These are phyloP conservation scores for Suhomyces prunicola DNA, from an alignment of 805 yeast species.

Conservation along the genomic window DNA sequence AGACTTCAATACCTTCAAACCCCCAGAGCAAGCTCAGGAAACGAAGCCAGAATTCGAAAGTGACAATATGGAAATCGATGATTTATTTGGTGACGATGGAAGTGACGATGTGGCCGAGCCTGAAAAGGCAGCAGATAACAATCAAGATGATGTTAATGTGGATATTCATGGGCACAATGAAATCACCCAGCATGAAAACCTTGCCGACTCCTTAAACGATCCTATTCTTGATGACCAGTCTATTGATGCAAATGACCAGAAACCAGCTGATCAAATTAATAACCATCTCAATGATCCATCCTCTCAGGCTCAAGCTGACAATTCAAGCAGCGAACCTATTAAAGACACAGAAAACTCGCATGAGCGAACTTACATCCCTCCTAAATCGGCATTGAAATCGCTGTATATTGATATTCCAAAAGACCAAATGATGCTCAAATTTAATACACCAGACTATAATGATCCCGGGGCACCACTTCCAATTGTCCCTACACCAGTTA, in stretches of 20 bases:
- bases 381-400: not conserved
- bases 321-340: not conserved
- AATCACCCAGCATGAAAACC: slow-evolving; percentile 3
- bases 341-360: not conserved
- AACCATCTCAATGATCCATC: not conserved
- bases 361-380: not conserved
- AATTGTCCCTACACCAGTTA: slow-evolving; percentile 46
- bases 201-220: not conserved
- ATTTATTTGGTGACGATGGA: slow-evolving; percentile 34
- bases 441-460: slow-evolving; percentile 52
- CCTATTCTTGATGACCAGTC: not conserved
- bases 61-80: slow-evolving; percentile 26
- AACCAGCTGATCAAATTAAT: not conserved
- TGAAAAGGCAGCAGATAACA: not conserved
- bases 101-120: slow-evolving; percentile 15
- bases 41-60: slow-evolving; percentile 2
- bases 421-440: slow-evolving; percentile 53
- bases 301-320: not conserved
- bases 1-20: not conserved
- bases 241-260: not conserved
- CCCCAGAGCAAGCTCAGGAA: not conserved
- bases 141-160: not conserved
- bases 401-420: slow-evolving; percentile 50
- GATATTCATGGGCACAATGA: not conserved
- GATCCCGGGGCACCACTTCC: slow-evolving; percentile 89